Evolutionary conservation across 2,329 filamentous ascomycete genomes (phyloP).

Genomic region (Penicillium rolfsii): DNA sequence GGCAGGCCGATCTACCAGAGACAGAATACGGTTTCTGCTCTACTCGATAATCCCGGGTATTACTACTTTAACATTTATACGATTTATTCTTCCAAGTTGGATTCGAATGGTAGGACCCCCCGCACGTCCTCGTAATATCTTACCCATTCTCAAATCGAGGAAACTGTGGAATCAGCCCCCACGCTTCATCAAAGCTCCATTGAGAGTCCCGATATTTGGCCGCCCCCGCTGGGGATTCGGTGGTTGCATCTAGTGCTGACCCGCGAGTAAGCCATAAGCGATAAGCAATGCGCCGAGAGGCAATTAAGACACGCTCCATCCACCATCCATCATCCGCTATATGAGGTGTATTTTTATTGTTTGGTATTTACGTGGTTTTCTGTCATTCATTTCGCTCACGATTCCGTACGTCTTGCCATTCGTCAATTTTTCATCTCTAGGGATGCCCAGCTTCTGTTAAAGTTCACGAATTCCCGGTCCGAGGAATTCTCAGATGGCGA

Average conservation of each 20-base stretch:
- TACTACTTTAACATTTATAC: not conserved
- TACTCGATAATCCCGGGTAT: not conserved
- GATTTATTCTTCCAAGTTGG: not conserved
- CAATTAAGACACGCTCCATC: not conserved
- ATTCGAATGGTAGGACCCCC: not conserved
- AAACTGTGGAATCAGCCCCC: not conserved
- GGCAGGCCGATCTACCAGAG: not conserved
- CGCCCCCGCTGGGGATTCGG: not conserved
- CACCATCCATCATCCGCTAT: not conserved
- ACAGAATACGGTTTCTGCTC: not conserved
- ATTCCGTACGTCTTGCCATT: not conserved
- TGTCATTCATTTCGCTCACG: not conserved
- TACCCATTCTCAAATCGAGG: not conserved
- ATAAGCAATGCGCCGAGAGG: not conserved
- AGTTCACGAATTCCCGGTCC: not conserved
- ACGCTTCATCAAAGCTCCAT: not conserved
- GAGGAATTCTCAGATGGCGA: not conserved
- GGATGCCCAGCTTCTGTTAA: not conserved
- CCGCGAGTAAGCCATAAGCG: not conserved
- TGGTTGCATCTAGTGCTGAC: slow-evolving; percentile 1
- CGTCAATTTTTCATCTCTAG: not conserved
- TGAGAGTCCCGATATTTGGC: not conserved
- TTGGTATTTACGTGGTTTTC: not conserved
- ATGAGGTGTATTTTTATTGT: not conserved
- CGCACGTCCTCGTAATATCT: not conserved